Evolutionary conservation across 495 filamentous ascomycete genomes (phyloP).

Genomic region (Trypethelium eluteriae): DNA sequence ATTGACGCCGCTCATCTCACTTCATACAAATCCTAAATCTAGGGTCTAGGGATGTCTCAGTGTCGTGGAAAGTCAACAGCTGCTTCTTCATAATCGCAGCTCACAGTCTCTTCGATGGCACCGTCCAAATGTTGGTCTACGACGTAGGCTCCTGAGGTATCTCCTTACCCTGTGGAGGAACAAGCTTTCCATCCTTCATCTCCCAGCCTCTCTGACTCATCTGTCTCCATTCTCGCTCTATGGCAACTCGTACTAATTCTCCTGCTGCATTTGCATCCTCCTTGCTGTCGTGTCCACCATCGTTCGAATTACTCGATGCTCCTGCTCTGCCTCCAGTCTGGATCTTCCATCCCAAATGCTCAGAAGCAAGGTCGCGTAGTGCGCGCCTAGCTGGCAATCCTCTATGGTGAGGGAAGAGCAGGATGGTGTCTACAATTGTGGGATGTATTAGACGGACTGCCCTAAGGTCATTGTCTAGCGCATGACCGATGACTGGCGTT

Average conservation of each 20-base stretch:
- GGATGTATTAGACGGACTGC: slow-evolving; percentile 74
- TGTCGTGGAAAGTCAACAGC: no score
- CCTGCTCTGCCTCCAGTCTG: slow-evolving; percentile 57
- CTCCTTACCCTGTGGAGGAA: neutral
- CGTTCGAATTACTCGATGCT: slow-evolving; percentile 3
- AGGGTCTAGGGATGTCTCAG: no score
- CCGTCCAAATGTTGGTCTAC: neutral
- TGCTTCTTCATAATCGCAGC: no score
- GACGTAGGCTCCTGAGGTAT: neutral
- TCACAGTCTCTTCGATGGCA: neutral
- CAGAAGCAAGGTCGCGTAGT: slow-evolving; percentile 60
- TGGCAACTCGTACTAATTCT: slow-evolving; percentile 64
- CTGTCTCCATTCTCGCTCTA: slow-evolving; percentile 55
- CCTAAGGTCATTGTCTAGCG: slow-evolving; percentile 91
- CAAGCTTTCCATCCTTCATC: slow-evolving; percentile 44
- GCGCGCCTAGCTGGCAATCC: slow-evolving; percentile 70
- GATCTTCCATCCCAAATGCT: slow-evolving; percentile 62
- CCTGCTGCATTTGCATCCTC: slow-evolving; percentile 87
- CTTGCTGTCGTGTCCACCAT: slow-evolving; percentile 70
- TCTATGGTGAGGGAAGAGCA: slow-evolving; percentile 69
- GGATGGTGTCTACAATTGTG: slow-evolving; percentile 73
- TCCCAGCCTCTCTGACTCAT: slow-evolving; percentile 60
- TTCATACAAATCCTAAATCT: no score
- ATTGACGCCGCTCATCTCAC: no score
- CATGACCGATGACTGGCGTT: slow-evolving; percentile 85